Evolutionary conservation across 192 early-diverging fungal species (phyloP).

Genomic region (Linnemannia exigua): DNA sequence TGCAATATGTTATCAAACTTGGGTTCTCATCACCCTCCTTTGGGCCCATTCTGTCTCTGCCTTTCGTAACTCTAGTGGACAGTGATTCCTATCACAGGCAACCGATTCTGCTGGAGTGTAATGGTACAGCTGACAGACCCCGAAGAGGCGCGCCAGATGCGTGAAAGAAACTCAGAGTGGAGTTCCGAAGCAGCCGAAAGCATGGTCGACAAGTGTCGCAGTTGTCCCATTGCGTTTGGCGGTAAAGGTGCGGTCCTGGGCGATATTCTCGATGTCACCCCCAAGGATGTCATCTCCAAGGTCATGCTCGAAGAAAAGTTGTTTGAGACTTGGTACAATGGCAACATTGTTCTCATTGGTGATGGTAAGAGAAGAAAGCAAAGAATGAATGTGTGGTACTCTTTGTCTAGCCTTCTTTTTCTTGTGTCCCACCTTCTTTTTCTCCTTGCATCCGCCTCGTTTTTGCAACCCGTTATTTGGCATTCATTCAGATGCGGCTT

Average conservation of each 20-base stretch:
- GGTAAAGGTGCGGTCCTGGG: constrained; percentile 11
- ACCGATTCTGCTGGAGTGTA: constrained; percentile 29
- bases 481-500: too few relatives aligned
- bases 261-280: constrained; percentile 21
- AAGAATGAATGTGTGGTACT: background rate
- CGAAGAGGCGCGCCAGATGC: background rate
- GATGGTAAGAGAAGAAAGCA: constrained; percentile 34
- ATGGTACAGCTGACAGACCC: background rate
- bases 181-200: constrained; percentile 10
- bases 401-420: background rate
- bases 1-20: background rate
- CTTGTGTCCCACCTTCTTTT: background rate
- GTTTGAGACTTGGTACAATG: constrained; percentile 36
- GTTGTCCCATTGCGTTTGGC: constrained; percentile 6
- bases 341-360: constrained; percentile 27
- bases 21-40: background rate
- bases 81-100: constrained; percentile 14
- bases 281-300: constrained; percentile 26
- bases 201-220: constrained; percentile 16
- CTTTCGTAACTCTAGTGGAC: constrained; percentile 13
- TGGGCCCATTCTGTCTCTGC: background rate
- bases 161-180: constrained; percentile 14
- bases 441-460: too few relatives aligned
- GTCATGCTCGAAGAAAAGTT: constrained; percentile 38
- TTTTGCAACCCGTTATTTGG: too few relatives aligned